Base-by-base conservation (phyloP, 2,329 filamentous ascomycete species). In the Parasarocladium wereldwijsianum region DNA sequence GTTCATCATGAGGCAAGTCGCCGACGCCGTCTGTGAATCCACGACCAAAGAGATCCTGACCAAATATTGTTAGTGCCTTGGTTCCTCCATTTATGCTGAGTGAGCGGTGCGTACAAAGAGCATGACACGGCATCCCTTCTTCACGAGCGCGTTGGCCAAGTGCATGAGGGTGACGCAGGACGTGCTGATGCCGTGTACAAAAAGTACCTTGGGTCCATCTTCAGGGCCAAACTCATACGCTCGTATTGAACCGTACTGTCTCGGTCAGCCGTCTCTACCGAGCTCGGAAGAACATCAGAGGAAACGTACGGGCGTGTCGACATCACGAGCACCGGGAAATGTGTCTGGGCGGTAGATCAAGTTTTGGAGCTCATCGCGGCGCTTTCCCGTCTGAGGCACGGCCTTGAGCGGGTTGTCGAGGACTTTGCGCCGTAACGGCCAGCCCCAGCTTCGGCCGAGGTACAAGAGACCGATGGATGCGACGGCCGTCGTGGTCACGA, bases 141-240 rank as follows among this genome's bases (percentile, higher is more conserved):
- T 60, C 3, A 69, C 81, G 14, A 92, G 62, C 13, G 62, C 64
- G 41, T 74, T 60, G 17, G 82, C 79, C 19, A 92, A 52, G 25
- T 65, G 66, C 16, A 66, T 65, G 11, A 90, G 60, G 2, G 80
- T 75, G 41, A 86, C 68, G 49, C 78, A 84, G 0, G 83, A 78
- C 0, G 82, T 92, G 36, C 76, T 83, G 46, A 92, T 87, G 25
- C 84, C 84, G 47, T 92, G 84, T 7, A 93, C 62, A 19, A 92
- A 62, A 11, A 92, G 52, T 4, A 90, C 74, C 43, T 80, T 86
- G 26, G 68, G 64, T 6, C 84, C 84, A 32, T 69, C 52, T 29
- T 73, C 64, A 1, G 82, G 78, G 2, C 84, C 84, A 55, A 78
- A 92, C 57, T 92, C 84, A 47, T 90, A 90, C 14, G 82, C 76